These are phyloP conservation scores for Cylindrotheca fusiformis DNA, from an alignment of 108 stramenopile species.

Conservation along the genomic window DNA sequence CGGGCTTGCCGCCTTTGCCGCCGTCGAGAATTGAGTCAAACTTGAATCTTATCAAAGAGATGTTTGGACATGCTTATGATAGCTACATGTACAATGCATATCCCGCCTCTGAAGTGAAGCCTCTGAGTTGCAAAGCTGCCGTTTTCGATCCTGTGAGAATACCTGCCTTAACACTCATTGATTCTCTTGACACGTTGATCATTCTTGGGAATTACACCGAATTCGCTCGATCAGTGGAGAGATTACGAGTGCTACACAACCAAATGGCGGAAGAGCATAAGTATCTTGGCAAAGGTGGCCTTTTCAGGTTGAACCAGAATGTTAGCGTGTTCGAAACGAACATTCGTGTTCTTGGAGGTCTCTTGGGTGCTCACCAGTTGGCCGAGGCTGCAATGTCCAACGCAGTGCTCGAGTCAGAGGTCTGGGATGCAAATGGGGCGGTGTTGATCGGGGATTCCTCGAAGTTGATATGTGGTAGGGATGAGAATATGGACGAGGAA, in stretches of 20 bases:
- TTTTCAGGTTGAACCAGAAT: slow-evolving; percentile 76
- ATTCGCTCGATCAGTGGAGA: slow-evolving; percentile 86
- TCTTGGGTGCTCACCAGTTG: slow-evolving; percentile 88
- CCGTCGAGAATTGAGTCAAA: slow-evolving; percentile 51
- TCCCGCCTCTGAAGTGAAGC: slow-evolving; percentile 84
- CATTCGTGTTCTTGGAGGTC: slow-evolving; percentile 90
- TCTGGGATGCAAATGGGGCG: slow-evolving; percentile 40
- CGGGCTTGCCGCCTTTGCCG: slow-evolving; percentile 52
- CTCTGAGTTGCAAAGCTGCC: slow-evolving; percentile 75
- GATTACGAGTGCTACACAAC: slow-evolving; percentile 57
- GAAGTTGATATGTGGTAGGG: slow-evolving; percentile 1
- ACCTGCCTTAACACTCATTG: slow-evolving; percentile 86
- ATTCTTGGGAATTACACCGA: slow-evolving; percentile 87
- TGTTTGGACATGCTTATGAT: slow-evolving; percentile 89
- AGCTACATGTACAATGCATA: slow-evolving; percentile 89
- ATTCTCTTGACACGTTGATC: slow-evolving; percentile 87
- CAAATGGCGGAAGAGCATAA: slow-evolving; percentile 25
- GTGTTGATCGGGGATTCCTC: slow-evolving; percentile 29
- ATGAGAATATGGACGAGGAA: background rate
- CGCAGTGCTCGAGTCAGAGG: slow-evolving; percentile 37
- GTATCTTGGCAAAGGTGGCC: slow-evolving; percentile 36
- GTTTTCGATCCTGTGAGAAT: slow-evolving; percentile 76
- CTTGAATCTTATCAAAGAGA: slow-evolving; percentile 45
- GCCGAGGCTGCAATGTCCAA: slow-evolving; percentile 53
- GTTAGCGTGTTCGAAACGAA: slow-evolving; percentile 94